Base-by-base conservation (phyloP, 2,329 filamentous ascomycete genomes). In the Aspergillus alliaceus region DNA sequence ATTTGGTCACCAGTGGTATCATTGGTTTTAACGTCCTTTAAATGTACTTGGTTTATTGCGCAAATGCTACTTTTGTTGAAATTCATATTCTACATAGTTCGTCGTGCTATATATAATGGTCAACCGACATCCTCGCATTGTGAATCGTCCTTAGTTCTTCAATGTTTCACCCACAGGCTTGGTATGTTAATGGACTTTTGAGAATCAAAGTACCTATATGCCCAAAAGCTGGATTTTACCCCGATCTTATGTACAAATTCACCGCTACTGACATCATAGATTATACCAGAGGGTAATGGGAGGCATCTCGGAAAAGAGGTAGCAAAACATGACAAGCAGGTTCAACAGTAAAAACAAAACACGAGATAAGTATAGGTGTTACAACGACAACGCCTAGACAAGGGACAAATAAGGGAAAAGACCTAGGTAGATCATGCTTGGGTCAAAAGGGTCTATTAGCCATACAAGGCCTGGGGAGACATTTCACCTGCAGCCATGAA, bases 401-500 rank as follows among this genome's bases (percentile, higher is more conserved):
- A 67, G 55, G 66, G 68, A 69, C 61, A 68, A 52, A 51, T 54
- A 56, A 64, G 58, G 51, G 60, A 63, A 48, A 48, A 54, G 53
- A 54, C 59, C 50, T 55, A 48, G 25, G 25, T 18, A 56, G 40
- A 63, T 50, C 59, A 55, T 42, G 51, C 50, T 54, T 51, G 39
- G 52, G 47, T 40, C 40, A 32, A 53, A 54, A 64, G 32, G 29
- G 54, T n/a, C n/a, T n/a, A n/a, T 65, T 68, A 74, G 61, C 73
- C 74, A 67, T 76, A 75, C 60, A 72, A 58, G 52, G 72, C 69
- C 60, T 76, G 72, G 9, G 72, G 69, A 63, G 73, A 72, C 63
- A 77, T 78, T 64, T 80, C 79, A 57, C 89, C 90, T 22, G 88
- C 82, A 53, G 89, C 89, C 87, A 92, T 89, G 65, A 91, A 85